A percentile compares a stretch with the other conserved stretches of the same genome.
These are phyloP conservation scores for Spergularia azorica DNA, from an alignment of 179 eudicot genomes.

Conservation along the genomic window DNA sequence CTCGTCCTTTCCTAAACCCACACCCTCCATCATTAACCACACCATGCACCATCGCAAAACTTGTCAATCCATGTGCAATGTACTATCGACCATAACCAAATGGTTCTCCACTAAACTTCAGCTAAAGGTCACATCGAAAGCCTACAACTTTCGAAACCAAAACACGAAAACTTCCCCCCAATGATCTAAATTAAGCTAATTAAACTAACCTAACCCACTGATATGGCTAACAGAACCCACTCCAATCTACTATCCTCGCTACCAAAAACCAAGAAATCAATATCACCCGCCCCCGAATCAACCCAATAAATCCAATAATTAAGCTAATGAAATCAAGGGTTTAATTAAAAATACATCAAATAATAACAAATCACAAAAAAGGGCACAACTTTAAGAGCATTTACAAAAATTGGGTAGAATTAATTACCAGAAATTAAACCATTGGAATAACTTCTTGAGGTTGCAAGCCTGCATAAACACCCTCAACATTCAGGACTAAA, in stretches of 20 bases:
- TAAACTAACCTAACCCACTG: too few species aligned
- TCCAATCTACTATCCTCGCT: too few species aligned
- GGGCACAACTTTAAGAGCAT: background rate
- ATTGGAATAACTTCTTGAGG: constrained; percentile 51
- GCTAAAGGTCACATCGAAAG: background rate
- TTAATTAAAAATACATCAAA: background rate
- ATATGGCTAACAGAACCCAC: too few species aligned
- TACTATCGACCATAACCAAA: background rate
- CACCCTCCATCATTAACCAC: background rate
- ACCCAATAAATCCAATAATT: background rate
- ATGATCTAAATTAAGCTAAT: too few species aligned
- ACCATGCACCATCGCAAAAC: too few species aligned
- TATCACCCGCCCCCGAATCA: too few species aligned
- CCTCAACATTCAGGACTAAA: background rate
- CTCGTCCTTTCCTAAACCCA: background rate
- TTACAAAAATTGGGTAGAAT: background rate
- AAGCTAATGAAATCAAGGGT: background rate
- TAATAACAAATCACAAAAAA: background rate
- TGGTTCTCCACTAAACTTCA: background rate
- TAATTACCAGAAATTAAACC: constrained; percentile 36
- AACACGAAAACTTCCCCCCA: background rate
- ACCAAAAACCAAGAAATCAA: too few species aligned
- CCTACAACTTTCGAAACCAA: background rate
- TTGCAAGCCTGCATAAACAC: constrained; percentile 50
- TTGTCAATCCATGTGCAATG: background rate